Base-by-base conservation (phyloP, 2,329 filamentous ascomycete species). In the Alternaria sp. region DNA sequence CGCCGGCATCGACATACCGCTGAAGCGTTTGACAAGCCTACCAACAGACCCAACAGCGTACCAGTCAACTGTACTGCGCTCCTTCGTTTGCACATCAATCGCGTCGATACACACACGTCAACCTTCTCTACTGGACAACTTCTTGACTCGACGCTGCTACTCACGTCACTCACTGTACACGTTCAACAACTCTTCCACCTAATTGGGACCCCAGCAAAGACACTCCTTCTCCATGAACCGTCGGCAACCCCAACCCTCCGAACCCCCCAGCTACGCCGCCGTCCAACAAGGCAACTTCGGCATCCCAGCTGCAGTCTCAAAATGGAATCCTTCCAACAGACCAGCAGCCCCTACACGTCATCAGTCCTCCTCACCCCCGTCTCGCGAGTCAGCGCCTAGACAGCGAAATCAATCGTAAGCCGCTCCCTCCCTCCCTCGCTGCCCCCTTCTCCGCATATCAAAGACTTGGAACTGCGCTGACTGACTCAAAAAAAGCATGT, bases 401-500 rank as follows among this genome's bases (percentile, higher is more conserved):
- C 32, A 59, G 52, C 13, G 53, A 26, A 57, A 59, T 10, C 44
- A 36, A 19, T 58, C 55, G 55, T 58, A 51, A 2, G 51, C 19
- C 21, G 8, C 15, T 8, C 25, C 5, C 28, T 26, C 23, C 9
- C 23, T 9, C 15, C 10, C 44, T 9, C 15, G 6, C 44, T 21
- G 21, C n/a, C n/a, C 30, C 30, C 30, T 32, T 32, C 30, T 32
- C 30, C 30, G 12, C 12, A 13, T 32, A 32, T 32, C 6, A 32
- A 32, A 32, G 30, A 32, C 30, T 32, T 32, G 6, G 30, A 32
- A 32, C 30, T 32, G 30, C 12, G 30, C 30, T 32, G 30, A 32
- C 30, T 3, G 30, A 17, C 15, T 17, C 13, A 26, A 12, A 2
- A 2, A 15, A 30, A 59, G 70, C 6, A 66, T 69, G 51, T 61